phyloP scores from a whole-genome alignment of 768 basidiomycete species.

The Boletus edulis region DNA sequence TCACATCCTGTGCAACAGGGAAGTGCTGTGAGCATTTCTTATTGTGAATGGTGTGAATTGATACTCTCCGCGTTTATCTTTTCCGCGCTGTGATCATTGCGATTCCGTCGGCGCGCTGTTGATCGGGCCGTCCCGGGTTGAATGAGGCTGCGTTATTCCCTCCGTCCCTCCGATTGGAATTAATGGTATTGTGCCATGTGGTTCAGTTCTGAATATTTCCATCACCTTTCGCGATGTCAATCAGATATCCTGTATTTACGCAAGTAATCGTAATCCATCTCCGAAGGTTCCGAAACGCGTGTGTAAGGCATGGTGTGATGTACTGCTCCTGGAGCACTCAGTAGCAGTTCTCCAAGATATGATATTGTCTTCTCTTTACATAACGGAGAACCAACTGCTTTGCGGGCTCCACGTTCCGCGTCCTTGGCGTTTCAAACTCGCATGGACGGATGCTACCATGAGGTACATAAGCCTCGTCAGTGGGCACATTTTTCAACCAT shows the following conservation, averaged over 20 bases:
- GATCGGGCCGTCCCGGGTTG: neutral
- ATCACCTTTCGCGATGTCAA: neutral
- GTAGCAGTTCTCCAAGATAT: neutral
- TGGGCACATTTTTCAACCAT: neutral
- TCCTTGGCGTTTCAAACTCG: constrained; percentile 9
- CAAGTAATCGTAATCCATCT: neutral
- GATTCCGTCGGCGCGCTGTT: neutral
- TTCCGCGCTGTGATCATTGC: neutral
- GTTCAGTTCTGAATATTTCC: neutral
- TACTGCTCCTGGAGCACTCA: neutral
- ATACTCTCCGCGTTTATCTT: neutral
- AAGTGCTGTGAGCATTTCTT: neutral
- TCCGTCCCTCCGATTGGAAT: neutral
- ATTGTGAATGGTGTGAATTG: neutral
- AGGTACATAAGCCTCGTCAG: neutral
- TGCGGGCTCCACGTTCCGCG: neutral
- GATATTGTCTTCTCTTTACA: neutral
- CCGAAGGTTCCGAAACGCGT: neutral
- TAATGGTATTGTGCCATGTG: neutral
- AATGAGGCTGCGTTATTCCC: neutral
- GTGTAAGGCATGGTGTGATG: neutral
- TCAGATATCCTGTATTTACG: neutral
- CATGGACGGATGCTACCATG: neutral
- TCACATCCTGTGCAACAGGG: neutral
- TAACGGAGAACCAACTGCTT: neutral